These are phyloP conservation scores for Pseudofabraea citricarpa DNA, from an alignment of 2,329 filamentous ascomycete species.

Conservation along the genomic window DNA sequence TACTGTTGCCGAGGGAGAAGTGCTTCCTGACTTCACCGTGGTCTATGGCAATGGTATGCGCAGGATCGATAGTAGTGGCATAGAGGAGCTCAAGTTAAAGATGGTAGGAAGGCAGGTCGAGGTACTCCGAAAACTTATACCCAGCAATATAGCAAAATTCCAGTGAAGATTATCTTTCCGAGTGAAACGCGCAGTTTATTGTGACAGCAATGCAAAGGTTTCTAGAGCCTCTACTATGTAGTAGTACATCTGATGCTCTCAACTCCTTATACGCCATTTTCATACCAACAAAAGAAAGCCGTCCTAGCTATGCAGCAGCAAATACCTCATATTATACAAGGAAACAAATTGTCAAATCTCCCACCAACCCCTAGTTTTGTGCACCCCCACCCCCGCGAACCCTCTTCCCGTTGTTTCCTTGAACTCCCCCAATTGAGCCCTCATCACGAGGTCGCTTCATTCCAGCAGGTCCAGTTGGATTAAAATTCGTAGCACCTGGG, in stretches of 20 bases:
- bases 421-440: slow-evolving; percentile 25
- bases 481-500: slow-evolving; percentile 23
- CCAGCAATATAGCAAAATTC: slow-evolving; percentile 43
- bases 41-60: slow-evolving; percentile 61
- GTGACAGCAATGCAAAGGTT: no score
- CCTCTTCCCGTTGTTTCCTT: slow-evolving; percentile 37
- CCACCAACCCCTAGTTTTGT: slow-evolving; percentile 10
- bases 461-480: slow-evolving; percentile 20
- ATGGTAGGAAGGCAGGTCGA: slow-evolving; percentile 65
- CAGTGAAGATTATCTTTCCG: slow-evolving; percentile 19
- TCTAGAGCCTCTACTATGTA: neutral
- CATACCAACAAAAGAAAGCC: slow-evolving; percentile 20
- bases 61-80: slow-evolving; percentile 54
- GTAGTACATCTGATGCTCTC: slow-evolving; percentile 5
- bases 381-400: slow-evolving; percentile 34
- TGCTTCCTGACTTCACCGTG: slow-evolving; percentile 63
- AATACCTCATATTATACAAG: slow-evolving; percentile 24
- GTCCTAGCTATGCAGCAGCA: slow-evolving; percentile 17
- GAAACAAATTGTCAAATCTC: neutral
- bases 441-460: slow-evolving; percentile 26
- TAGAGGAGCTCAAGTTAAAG: slow-evolving; percentile 58
- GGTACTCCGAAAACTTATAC: slow-evolving; percentile 60
- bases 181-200: no score
- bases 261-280: slow-evolving; percentile 10
- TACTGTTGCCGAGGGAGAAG: slow-evolving; percentile 50